phyloP scores from a whole-genome alignment of 108 stramenopile species.

The Skeletonema costatum region DNA sequence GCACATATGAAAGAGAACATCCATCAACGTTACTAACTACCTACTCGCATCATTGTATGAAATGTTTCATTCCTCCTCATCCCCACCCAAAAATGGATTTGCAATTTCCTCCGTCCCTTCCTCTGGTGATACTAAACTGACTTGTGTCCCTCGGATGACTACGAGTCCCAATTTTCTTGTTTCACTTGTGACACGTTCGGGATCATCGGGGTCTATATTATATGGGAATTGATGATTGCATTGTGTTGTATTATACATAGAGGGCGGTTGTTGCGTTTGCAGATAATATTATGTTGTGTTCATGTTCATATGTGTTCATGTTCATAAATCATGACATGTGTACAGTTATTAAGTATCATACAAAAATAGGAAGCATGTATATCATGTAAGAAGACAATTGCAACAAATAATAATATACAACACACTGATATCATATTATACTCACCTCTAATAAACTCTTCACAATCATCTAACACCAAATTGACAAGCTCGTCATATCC shows the following conservation, averaged over 20 bases:
- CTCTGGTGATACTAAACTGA: constrained; percentile 81
- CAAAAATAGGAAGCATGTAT: too few species aligned
- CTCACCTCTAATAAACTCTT: constrained; percentile 83
- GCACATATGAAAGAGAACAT: not conserved
- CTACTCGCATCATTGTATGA: constrained; percentile 31
- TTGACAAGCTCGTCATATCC: constrained; percentile 91
- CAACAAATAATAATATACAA: not conserved
- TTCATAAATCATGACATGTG: too few species aligned
- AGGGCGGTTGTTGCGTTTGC: too few species aligned
- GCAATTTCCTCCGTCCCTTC: constrained; percentile 91
- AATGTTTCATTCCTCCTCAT: constrained; percentile 48
- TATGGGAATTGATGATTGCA: not conserved
- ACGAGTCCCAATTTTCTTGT: constrained; percentile 76
- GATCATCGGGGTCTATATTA: constrained; percentile 65
- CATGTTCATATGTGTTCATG: too few species aligned
- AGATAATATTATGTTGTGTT: too few species aligned
- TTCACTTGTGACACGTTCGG: constrained; percentile 65
- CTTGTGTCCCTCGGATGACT: constrained; percentile 87
- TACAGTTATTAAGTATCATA: too few species aligned
- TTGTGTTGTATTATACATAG: not conserved
- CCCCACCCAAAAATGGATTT: constrained; percentile 76
- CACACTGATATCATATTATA: not conserved
- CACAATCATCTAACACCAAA: constrained; percentile 86
- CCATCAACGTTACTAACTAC: constrained; percentile 3
- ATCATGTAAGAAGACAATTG: too few species aligned